Evolutionary conservation across 2,329 filamentous ascomycete species (phyloP), one percentile per base, ranked within the genome.

Genomic region (Allantophomopsis lycopodina): DNA sequence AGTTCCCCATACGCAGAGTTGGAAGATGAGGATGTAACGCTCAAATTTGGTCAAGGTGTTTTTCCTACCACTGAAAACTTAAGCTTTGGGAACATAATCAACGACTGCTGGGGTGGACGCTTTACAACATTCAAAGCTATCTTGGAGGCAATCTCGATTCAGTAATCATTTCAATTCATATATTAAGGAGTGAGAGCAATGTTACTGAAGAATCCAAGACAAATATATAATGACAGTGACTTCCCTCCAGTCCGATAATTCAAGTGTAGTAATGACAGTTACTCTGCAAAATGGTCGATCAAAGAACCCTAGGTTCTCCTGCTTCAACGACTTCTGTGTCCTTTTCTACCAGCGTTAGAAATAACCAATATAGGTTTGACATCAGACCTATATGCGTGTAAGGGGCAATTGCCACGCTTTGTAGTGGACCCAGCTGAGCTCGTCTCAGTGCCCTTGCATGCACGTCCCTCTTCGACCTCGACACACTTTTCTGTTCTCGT

Each of bases 51-150:
- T 38, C 36, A 14, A 31, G 36, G 21, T 14, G 21, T 14, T 14
- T 38, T 38, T 38, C 36, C 36, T 12, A 15, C 23, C 3, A 38
- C 36, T 30, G 14, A 31, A 38, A 23, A 23, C 7, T 38, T 38
- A 16, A 38, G 36, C 30, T 38, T 38, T 13, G 36, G 36, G 3
- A 2, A 18, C 28, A 38, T 38, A 23, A 38, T 30, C 21, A 28
- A 31, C 1, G 36, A 14, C 21, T 38, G 21, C 36, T 38, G 21
- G 36, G 31, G 17, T 38, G 21, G 36, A 23, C 20, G 28, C 20
- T 31, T 32, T 15, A 31, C 28, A 14, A 23, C 36, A 31, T 38
- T 30, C 12, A 7, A 31, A 38, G 18, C 20, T 38, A 38, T 30
- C 28, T 38, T 31, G 14, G 11, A 12, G 5, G 11, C 36, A 23